Evolutionary conservation across 345 rosid species (phyloP), one percentile per base, ranked within the genome.

Genomic region (Triadica sebifera): DNA sequence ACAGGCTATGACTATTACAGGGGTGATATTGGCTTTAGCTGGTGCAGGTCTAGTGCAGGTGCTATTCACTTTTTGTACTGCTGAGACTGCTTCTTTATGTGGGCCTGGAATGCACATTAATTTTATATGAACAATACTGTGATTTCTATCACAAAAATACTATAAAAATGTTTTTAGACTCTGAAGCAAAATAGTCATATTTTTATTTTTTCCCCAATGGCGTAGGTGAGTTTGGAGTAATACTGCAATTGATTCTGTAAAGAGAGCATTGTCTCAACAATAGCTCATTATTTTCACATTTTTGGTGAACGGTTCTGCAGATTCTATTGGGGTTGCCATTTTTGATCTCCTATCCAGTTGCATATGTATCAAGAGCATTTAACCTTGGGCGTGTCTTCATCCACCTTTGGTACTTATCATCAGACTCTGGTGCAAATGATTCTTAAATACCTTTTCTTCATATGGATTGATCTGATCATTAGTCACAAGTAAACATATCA

Each of bases 21-120:
- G 93, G 73, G 93, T 91, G 70, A 78, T 85, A 51, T 87, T 91
- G 47, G 94, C 98, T 74, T 87, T 93, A 84, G 87, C 87, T 78
- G 84, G 89, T 83, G 99, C 99, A 46, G 97, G 97, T 20, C 79
- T 90, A 60, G 88, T 95, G 77, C 99, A 95, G 97, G 99, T 94
- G 65, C 70, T 22, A n/a, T n/a, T 64, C 70, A 60, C 41, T 49
- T 77, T 74, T 82, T 78, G 24, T 55, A 19, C 11, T 11, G 65
- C 67, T 37, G 61, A 62, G 6, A 46, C 49, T 46, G 41, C 65
- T 69, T 20, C 34, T 70, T 66, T 62, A 24, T 65, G 43, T 56
- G 34, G 0, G 37, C 20, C 58, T 74, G 25, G 5, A 51, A 37
- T 34, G 20, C 22, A 67, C 50, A 43, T 50, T 24, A 13, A 46